Evolutionary conservation across 768 basidiomycete species (phyloP).

Genomic region (Lentinula boryana): DNA sequence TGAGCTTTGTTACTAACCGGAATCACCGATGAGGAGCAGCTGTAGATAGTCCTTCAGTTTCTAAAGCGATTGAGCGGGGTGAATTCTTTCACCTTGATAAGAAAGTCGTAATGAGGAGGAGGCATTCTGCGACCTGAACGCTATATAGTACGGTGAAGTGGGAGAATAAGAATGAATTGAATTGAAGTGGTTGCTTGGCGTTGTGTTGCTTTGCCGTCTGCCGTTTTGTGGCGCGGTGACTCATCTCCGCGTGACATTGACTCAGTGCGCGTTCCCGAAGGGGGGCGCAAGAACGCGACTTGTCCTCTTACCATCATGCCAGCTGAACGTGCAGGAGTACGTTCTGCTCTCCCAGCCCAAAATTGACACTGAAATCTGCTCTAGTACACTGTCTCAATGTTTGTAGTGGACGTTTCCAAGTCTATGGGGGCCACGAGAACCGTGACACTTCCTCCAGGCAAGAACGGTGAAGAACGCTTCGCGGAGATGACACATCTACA

Average conservation of each 20-base stretch:
- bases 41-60: constrained; percentile 25
- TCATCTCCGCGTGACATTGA: not conserved
- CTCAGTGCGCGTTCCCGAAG: not conserved
- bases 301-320: constrained; percentile 42
- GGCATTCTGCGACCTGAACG: constrained; percentile 47
- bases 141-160: not conserved
- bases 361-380: constrained; percentile 11
- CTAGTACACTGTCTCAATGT: constrained; percentile 84
- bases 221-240: not conserved
- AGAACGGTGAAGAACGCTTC: constrained; percentile 42
- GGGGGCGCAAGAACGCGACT: not conserved
- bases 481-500: constrained; percentile 73
- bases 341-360: constrained; percentile 15
- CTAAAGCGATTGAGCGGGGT: not conserved
- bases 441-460: constrained; percentile 49
- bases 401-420: constrained; percentile 81
- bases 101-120: constrained; percentile 94
- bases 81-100: constrained; percentile 70
- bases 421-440: constrained; percentile 70
- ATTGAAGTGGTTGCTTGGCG: not conserved
- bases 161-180: not conserved
- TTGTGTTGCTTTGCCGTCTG: not conserved
- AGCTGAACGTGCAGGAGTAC: constrained; percentile 74
- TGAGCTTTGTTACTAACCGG: constrained; percentile 47
- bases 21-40: constrained; percentile 95